A percentile compares a stretch with the other conserved stretches of the same genome.
Conservation (phyloP, 2,329 filamentous ascomycete species). For the Pyrenophora teres region DNA sequence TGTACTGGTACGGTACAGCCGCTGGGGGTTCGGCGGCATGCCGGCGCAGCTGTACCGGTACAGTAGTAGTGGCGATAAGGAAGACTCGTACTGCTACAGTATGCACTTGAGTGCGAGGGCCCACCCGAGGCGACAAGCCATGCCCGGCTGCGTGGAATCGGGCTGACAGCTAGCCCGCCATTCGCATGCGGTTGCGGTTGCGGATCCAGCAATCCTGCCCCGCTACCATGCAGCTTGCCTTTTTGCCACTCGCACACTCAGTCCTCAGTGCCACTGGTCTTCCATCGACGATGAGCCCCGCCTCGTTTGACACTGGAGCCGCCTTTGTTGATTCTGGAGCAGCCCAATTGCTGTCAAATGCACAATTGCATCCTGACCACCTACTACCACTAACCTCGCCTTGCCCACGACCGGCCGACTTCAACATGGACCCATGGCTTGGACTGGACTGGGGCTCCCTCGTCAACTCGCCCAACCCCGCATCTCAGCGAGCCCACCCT, state of each 20-base stretch:
- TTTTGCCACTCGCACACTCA: constrained; percentile 26
- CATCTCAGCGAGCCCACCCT: not conserved
- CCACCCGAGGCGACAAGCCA: constrained; percentile 1
- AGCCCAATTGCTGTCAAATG: constrained; percentile 4
- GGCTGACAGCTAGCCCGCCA: constrained; percentile 29
- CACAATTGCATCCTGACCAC: not conserved
- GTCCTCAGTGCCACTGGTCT: constrained; percentile 7
- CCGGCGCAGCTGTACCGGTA: constrained; percentile 6
- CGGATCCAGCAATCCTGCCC: constrained; percentile 24
- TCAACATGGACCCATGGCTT: not conserved
- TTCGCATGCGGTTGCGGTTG: constrained; percentile 30
- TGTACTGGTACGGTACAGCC: not conserved
- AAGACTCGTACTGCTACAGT: not conserved
- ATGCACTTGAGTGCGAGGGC: too few species aligned
- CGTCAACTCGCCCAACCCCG: constrained; percentile 1
- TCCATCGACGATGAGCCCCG: constrained; percentile 26
- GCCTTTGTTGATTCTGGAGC: constrained; percentile 9
- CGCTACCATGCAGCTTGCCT: constrained; percentile 19
- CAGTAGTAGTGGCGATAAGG: constrained; percentile 13
- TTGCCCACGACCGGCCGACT: not conserved
- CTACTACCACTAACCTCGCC: not conserved
- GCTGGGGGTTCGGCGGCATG: constrained; percentile 10
- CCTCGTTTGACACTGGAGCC: constrained; percentile 21
- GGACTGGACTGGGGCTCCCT: too few species aligned
- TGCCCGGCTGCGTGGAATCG: constrained; percentile 34